Percentiles rank a stretch among this genome's conserved stretches.
Evolutionary conservation across 768 basidiomycete genomes (phyloP).

Genomic region (Leccinum longicurvipes): DNA sequence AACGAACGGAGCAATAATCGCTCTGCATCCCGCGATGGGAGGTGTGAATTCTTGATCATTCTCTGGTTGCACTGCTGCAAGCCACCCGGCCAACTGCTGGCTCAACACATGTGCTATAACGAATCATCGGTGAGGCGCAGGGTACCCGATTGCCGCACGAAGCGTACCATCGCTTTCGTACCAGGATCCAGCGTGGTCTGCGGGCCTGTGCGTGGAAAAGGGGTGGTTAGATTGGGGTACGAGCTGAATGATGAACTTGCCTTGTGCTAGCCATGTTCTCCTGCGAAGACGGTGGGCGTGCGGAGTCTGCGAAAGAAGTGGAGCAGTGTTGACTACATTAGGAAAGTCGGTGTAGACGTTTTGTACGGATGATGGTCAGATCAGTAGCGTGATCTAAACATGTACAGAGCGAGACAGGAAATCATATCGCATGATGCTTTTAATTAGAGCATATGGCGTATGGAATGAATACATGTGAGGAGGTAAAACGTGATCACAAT

Average conservation of each 20-base stretch:
- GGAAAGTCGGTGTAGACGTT: conserved; percentile 13
- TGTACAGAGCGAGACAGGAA: neutral
- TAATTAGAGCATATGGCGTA: conserved; percentile 48
- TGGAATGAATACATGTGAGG: conserved; percentile 43
- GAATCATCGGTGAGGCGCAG: conserved; percentile 12
- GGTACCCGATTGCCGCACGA: conserved; percentile 12
- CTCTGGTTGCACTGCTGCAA: conserved; percentile 53
- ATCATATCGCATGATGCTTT: conserved; percentile 16
- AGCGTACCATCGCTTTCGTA: conserved; percentile 67
- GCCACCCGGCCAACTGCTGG: conserved; percentile 59
- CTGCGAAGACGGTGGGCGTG: conserved; percentile 8
- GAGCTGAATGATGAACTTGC: conserved; percentile 13
- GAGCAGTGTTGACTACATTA: conserved; percentile 23
- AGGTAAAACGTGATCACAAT: conserved; percentile 34
- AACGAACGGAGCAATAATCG: conserved; percentile 95
- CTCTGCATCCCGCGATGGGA: conserved; percentile 70
- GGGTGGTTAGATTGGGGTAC: neutral
- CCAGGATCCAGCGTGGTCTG: conserved; percentile 90
- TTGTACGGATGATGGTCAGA: too few relatives aligned
- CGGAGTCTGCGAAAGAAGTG: conserved; percentile 15
- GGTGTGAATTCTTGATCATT: conserved; percentile 49
- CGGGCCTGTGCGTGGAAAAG: conserved; percentile 37
- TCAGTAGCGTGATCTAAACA: neutral
- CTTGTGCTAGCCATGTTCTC: conserved; percentile 26
- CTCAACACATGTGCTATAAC: conserved; percentile 53